Evolutionary conservation across 2,329 filamentous ascomycete genomes (phyloP).

Genomic region (Fusarium sp.): DNA sequence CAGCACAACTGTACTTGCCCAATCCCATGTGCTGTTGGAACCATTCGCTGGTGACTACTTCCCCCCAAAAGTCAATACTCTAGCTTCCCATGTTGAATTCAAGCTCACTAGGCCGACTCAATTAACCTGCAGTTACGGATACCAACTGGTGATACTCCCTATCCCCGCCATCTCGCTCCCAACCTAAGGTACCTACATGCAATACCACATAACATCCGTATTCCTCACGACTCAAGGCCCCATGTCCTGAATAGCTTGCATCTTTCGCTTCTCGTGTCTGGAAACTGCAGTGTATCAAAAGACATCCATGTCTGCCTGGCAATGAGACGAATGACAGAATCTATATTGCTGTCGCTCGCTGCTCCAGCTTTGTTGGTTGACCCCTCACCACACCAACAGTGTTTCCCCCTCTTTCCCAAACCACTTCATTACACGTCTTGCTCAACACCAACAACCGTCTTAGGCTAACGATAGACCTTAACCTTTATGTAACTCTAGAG

Average conservation of each 20-base stretch:
- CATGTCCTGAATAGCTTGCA: slow-evolving; percentile 18
- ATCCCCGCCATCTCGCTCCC: not conserved
- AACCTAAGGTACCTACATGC: slow-evolving; percentile 10
- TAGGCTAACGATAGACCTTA: slow-evolving; percentile 25
- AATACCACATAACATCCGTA: slow-evolving; percentile 19
- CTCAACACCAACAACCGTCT: slow-evolving; percentile 7
- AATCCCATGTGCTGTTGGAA: not conserved
- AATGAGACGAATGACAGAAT: slow-evolving; percentile 28
- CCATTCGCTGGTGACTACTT: not conserved
- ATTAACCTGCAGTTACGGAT: not conserved
- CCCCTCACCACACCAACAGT: slow-evolving; percentile 38
- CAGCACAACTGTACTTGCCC: not conserved
- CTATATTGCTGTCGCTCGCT: slow-evolving; percentile 13
- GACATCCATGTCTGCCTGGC: slow-evolving; percentile 23
- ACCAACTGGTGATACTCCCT: not conserved
- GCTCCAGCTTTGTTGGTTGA: slow-evolving; percentile 21
- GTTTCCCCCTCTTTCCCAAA: slow-evolving; percentile 18
- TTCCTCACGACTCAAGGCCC: slow-evolving; percentile 21
- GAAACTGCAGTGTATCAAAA: slow-evolving; percentile 13
- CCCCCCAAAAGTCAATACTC: not conserved
- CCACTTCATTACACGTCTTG: slow-evolving; percentile 4
- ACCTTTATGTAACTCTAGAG: slow-evolving; percentile 23
- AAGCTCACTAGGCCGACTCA: not conserved
- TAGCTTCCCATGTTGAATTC: not conserved
- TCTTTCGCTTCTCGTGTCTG: slow-evolving; percentile 17